Evolutionary conservation across 768 basidiomycete species (phyloP).

Genomic region (Naganishia vishniacii): DNA sequence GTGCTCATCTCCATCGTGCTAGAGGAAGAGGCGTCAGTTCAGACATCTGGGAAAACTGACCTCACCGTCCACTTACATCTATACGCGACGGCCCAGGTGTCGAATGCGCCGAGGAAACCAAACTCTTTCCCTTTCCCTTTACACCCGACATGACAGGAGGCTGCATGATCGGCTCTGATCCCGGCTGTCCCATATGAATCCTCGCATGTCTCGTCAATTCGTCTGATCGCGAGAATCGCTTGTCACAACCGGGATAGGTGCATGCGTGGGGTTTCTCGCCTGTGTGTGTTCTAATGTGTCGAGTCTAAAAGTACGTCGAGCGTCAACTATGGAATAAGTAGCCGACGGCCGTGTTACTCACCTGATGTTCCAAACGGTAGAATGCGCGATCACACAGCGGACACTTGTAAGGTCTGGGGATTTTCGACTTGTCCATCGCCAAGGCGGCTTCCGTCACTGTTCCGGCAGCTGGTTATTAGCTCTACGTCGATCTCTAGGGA

Average conservation of each 20-base stretch:
- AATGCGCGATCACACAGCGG: slow-evolving; percentile 94
- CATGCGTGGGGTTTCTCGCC: slow-evolving; percentile 96
- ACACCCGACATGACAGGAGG: background rate
- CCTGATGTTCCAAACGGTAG: slow-evolving; percentile 93
- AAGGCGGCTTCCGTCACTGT: slow-evolving; percentile 48
- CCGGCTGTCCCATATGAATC: slow-evolving; percentile 58
- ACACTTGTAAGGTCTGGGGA: slow-evolving; percentile 87
- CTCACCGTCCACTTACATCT: slow-evolving; percentile 18
- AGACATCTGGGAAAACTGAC: background rate
- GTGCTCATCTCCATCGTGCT: slow-evolving; percentile 23
- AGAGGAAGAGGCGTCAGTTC: background rate
- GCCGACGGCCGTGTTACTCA: slow-evolving; percentile 52
- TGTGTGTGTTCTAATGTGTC: slow-evolving; percentile 96
- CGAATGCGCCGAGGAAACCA: slow-evolving; percentile 19
- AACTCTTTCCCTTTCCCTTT: slow-evolving; percentile 39
- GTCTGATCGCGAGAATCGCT: slow-evolving; percentile 96
- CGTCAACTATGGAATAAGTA: too few relatives aligned
- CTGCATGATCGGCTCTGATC: slow-evolving; percentile 13
- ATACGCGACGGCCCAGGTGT: slow-evolving; percentile 19
- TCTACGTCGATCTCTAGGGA: background rate
- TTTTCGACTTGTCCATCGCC: slow-evolving; percentile 53
- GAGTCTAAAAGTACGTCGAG: slow-evolving; percentile 58
- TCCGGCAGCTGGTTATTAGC: slow-evolving; percentile 6
- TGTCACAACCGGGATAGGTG: slow-evolving; percentile 89
- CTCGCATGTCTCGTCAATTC: slow-evolving; percentile 93